Evolutionary conservation across 2,329 filamentous ascomycete species (phyloP).

Genomic region (Fusarium sp.): DNA sequence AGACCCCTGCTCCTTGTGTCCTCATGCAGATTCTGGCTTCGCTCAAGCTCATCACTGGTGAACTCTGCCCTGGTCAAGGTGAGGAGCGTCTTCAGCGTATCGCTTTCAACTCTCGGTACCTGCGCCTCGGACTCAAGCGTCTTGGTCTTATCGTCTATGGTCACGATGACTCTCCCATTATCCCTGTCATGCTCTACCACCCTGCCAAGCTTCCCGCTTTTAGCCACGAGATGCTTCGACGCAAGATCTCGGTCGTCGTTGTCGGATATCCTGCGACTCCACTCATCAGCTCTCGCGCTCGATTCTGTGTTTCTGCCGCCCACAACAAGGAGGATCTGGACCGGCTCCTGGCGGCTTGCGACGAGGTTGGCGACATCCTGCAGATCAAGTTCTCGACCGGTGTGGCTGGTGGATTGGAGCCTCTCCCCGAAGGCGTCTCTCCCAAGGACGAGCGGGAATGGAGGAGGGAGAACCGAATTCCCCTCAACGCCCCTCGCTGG

Average conservation of each 20-base stretch:
- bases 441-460: conserved; percentile 78
- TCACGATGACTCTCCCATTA: conserved; percentile 97
- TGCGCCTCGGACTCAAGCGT: conserved; percentile 96
- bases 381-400: conserved; percentile 98
- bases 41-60: conserved; percentile 88
- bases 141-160: conserved; percentile 97
- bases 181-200: conserved; percentile 94
- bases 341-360: conserved; percentile 86
- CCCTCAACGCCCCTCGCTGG: conserved; percentile 84
- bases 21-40: conserved; percentile 91
- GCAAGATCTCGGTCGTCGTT: conserved; percentile 97
- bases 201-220: conserved; percentile 99
- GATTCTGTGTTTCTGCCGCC: conserved; percentile 94
- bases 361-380: conserved; percentile 90
- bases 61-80: conserved; percentile 88
- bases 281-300: conserved; percentile 90
- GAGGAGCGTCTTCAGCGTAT: conserved; percentile 95
- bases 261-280: conserved; percentile 98
- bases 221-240: conserved; percentile 97
- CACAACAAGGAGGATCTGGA: conserved; percentile 99
- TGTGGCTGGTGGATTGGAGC: conserved; percentile 86
- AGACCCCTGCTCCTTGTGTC: conserved; percentile 87
- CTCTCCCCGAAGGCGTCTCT: conserved; percentile 76
- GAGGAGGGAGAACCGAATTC: conserved; percentile 69
- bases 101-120: conserved; percentile 97